These are phyloP conservation scores for Mrakia hoshinonis DNA, from an alignment of 768 basidiomycete species.

Conservation along the genomic window DNA sequence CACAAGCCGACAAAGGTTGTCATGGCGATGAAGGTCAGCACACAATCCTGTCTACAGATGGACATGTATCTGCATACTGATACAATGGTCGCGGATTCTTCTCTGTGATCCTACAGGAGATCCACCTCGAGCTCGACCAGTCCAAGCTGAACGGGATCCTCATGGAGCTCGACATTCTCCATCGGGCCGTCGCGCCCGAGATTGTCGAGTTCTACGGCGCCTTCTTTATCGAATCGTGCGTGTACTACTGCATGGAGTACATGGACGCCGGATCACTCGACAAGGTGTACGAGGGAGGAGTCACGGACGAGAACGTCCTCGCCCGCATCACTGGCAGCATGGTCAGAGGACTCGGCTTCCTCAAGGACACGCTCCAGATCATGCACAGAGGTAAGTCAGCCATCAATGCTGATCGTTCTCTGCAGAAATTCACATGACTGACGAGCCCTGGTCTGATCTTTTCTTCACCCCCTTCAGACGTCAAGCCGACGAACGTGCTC, in stretches of 20 bases:
- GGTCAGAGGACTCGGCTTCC: constrained; percentile 82
- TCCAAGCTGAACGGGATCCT: constrained; percentile 90
- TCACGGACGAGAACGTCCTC: constrained; percentile 65
- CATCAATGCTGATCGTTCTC: neutral
- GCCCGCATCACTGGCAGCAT: constrained; percentile 70
- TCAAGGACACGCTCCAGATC: constrained; percentile 89
- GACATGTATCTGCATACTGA: too few species aligned
- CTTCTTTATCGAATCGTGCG: constrained; percentile 99
- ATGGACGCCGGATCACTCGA: constrained; percentile 99
- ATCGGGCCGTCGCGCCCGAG: constrained; percentile 78
- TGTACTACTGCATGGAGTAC: constrained; percentile 99
- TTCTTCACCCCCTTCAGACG: constrained; percentile 47
- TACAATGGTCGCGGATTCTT: too few species aligned
- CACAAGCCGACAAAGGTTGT: constrained; percentile 88
- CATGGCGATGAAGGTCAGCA: constrained; percentile 93
- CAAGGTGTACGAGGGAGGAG: constrained; percentile 56
- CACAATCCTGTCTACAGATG: too few species aligned
- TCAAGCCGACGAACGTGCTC: constrained; percentile 89
- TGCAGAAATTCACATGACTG: neutral
- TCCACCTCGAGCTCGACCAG: constrained; percentile 87
- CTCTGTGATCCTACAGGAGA: constrained; percentile 63
- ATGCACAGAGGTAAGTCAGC: constrained; percentile 55
- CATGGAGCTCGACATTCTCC: constrained; percentile 97
- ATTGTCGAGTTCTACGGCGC: constrained; percentile 99
- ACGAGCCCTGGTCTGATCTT: neutral